Conservation (phyloP, 2,329 filamentous ascomycete genomes). For the Myriosclerotinia curreyana region DNA sequence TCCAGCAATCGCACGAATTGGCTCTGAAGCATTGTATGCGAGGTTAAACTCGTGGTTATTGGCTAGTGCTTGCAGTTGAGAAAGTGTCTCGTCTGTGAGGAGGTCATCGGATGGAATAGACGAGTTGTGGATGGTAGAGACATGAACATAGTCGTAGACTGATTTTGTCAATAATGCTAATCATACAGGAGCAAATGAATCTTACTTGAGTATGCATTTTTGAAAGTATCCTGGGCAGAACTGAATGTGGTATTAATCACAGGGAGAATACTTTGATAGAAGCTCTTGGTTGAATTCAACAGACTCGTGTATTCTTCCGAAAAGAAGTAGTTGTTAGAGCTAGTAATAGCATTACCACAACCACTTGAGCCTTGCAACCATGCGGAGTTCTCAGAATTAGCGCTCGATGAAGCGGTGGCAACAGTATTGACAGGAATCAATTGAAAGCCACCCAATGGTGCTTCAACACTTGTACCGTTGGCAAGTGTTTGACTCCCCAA, state of each 20-base stretch:
- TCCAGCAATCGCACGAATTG: constrained; percentile 57
- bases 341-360: constrained; percentile 53
- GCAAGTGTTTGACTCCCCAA: constrained; percentile 59
- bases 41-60: constrained; percentile 78
- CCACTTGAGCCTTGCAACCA: constrained; percentile 59
- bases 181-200: constrained; percentile 13
- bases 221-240: constrained; percentile 49
- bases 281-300: constrained; percentile 55
- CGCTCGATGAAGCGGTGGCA: constrained; percentile 49
- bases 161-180: constrained; percentile 16
- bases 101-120: constrained; percentile 57
- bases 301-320: constrained; percentile 47
- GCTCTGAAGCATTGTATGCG: constrained; percentile 74
- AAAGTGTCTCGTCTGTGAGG: constrained; percentile 57
- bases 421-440: constrained; percentile 71
- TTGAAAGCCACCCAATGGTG: constrained; percentile 78
- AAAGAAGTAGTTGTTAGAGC: constrained; percentile 54
- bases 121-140: constrained; percentile 57
- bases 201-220: constrained; percentile 61
- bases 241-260: constrained; percentile 54
- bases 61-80: constrained; percentile 69
- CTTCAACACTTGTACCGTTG: constrained; percentile 64
- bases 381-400: constrained; percentile 53
- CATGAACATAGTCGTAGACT: constrained; percentile 61
- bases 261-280: constrained; percentile 54